Percentiles rank a stretch among this genome's conserved stretches.
Conservation (phyloP, 805 yeast species). For the Teunomyces barrocoloradensis region DNA sequence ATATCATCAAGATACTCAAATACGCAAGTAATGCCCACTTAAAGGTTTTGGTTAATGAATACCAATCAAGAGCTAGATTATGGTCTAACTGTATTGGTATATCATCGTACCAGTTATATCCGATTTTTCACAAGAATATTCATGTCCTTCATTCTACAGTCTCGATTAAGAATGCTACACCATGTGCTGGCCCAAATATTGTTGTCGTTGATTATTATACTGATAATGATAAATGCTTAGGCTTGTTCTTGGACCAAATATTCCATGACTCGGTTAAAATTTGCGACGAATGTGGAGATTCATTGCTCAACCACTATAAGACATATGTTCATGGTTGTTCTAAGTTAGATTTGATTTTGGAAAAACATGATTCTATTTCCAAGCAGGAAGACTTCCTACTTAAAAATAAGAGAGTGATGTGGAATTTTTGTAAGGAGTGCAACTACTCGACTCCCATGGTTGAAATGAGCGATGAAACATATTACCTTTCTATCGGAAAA, state of each 20-base stretch:
- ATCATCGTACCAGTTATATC: slow-evolving; percentile 40
- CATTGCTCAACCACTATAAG: slow-evolving; percentile 70
- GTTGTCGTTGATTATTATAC: slow-evolving; percentile 83
- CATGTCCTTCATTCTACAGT: slow-evolving; percentile 79
- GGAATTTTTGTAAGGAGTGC: slow-evolving; percentile 90
- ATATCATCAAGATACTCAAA: slow-evolving; percentile 36
- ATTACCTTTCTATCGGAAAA: slow-evolving; percentile 92
- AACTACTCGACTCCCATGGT: slow-evolving; percentile 69
- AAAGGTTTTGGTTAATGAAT: slow-evolving; percentile 52
- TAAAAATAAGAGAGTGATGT: slow-evolving; percentile 66
- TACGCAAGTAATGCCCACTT: slow-evolving; percentile 33
- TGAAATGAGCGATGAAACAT: slow-evolving; percentile 81
- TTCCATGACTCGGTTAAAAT: slow-evolving; percentile 61
- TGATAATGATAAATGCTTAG: slow-evolving; percentile 86
- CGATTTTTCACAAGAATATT: slow-evolving; percentile 68
- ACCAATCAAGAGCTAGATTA: slow-evolving; percentile 43
- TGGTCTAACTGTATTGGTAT: slow-evolving; percentile 40
- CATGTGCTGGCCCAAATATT: slow-evolving; percentile 89
- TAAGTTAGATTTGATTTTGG: slow-evolving; percentile 74
- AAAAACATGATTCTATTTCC: slow-evolving; percentile 36
- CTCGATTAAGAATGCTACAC: slow-evolving; percentile 79
- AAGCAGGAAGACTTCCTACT: slow-evolving; percentile 20
- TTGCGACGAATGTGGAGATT: slow-evolving; percentile 81
- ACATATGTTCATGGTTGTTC: slow-evolving; percentile 88
- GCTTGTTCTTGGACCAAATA: slow-evolving; percentile 80